These are phyloP conservation scores for Calonectria leucothoes DNA, from an alignment of 2,329 filamentous ascomycete genomes.

Conservation along the genomic window DNA sequence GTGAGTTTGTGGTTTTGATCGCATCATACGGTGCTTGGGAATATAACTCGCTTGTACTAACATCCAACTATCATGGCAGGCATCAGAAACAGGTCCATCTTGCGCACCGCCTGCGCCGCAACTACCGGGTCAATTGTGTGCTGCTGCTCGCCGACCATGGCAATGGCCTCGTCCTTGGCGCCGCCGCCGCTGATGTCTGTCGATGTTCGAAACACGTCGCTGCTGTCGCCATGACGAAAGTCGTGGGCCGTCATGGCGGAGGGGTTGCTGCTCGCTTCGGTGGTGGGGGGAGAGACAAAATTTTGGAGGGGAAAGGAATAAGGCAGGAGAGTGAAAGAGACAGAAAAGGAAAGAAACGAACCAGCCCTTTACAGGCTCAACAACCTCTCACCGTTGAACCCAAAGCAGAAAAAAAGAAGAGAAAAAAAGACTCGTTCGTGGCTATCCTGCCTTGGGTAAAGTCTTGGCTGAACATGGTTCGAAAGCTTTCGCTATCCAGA, in stretches of 20 bases:
- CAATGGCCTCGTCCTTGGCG: constrained; percentile 52
- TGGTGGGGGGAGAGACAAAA: background rate
- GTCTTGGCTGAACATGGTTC: background rate
- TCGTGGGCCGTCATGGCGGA: background rate
- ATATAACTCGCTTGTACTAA: constrained; percentile 33
- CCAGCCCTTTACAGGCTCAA: too few species aligned
- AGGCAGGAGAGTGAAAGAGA: too few species aligned
- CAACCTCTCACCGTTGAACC: background rate
- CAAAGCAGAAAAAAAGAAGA: background rate
- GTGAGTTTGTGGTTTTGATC: background rate
- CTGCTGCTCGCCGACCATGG: constrained; percentile 68
- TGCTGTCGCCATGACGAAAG: constrained; percentile 1
- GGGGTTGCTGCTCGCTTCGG: background rate
- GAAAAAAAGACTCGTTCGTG: background rate
- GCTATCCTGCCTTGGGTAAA: background rate
- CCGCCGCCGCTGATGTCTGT: background rate
- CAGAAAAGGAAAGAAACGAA: background rate
- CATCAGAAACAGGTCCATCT: constrained; percentile 76
- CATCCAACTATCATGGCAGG: constrained; percentile 72
- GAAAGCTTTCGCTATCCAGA: background rate
- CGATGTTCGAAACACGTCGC: constrained; percentile 13
- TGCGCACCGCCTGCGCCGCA: constrained; percentile 68
- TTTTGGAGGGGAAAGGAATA: background rate
- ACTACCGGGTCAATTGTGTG: constrained; percentile 65
- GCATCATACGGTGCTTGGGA: background rate